These are phyloP conservation scores for Coelastrella sp. DNA, from an alignment of 139 green algal genomes.

Conservation along the genomic window DNA sequence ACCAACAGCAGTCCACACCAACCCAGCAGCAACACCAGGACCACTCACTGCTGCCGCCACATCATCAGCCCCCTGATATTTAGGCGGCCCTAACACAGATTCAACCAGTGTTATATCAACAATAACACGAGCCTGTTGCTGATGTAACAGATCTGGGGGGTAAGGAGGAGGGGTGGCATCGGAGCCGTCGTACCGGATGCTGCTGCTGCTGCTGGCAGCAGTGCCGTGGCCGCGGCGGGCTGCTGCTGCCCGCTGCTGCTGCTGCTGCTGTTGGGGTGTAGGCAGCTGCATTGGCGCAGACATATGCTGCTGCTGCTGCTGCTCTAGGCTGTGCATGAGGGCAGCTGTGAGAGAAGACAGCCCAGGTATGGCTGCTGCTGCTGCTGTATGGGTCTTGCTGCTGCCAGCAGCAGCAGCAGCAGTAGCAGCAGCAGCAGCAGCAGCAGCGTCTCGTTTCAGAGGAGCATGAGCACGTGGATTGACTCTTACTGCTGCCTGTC, in stretches of 20 bases:
- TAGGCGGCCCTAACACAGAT: conserved; percentile 74
- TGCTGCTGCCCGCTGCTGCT: conserved; percentile 5
- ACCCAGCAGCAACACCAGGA: conserved; percentile 76
- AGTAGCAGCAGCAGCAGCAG: background rate
- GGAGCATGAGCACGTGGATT: background rate
- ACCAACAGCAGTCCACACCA: conserved; percentile 84
- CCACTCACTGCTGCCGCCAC: conserved; percentile 58
- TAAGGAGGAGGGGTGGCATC: conserved; percentile 10
- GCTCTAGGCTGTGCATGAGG: background rate
- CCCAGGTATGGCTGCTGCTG: background rate
- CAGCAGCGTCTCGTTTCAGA: background rate
- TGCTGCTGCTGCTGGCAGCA: conserved; percentile 28
- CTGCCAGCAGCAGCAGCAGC: conserved; percentile 9
- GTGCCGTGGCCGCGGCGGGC: background rate
- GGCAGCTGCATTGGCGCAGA: background rate
- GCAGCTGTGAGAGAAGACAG: conserved; percentile 24
- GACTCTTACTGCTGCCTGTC: background rate
- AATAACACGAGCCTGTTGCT: conserved; percentile 31
- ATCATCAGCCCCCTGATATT: conserved; percentile 41
- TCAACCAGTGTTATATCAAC: conserved; percentile 75
- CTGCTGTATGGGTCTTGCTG: background rate
- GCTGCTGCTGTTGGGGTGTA: conserved; percentile 29
- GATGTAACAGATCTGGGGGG: conserved; percentile 45
- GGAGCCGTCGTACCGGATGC: conserved; percentile 17
- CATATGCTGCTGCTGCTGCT: background rate